Conservation (phyloP, 495 filamentous ascomycete species). For the Daldinia loculata region DNA sequence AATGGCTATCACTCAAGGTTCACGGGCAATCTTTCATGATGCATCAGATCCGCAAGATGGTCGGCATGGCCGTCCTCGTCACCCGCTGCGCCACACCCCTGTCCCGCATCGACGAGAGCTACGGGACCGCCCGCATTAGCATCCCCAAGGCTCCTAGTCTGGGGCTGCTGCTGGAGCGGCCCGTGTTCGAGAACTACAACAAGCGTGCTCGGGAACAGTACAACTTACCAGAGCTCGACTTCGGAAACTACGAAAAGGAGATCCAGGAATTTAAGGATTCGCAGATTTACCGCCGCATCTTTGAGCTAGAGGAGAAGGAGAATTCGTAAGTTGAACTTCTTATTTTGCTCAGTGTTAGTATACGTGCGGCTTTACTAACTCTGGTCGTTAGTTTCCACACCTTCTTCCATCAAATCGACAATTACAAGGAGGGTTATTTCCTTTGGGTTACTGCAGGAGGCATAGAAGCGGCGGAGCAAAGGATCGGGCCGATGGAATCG, state of each 20-base stretch:
- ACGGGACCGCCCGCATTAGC: conserved; percentile 69
- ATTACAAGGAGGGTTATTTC: conserved; percentile 75
- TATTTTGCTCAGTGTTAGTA: neutral
- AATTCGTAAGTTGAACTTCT: conserved; percentile 66
- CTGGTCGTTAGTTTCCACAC: conserved; percentile 67
- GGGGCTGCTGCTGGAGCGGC: conserved; percentile 86
- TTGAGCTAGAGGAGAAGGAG: conserved; percentile 82
- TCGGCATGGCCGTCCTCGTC: conserved; percentile 86
- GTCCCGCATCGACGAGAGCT: conserved; percentile 72
- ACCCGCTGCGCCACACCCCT: conserved; percentile 80
- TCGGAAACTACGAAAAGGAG: conserved; percentile 75
- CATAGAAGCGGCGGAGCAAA: conserved; percentile 60
- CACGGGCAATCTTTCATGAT: conserved; percentile 99
- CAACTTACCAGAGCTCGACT: conserved; percentile 73
- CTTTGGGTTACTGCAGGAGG: conserved; percentile 77
- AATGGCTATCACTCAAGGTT: conserved; percentile 95
- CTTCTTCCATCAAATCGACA: conserved; percentile 87
- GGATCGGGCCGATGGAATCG: conserved; percentile 18
- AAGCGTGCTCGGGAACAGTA: conserved; percentile 61
- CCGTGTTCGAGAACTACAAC: conserved; percentile 90
- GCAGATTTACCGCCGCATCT: conserved; percentile 92
- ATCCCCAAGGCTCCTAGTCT: conserved; percentile 94
- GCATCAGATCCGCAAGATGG: conserved; percentile 99
- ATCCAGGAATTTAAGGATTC: conserved; percentile 90
- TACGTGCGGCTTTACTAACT: conserved; percentile 1